These are phyloP conservation scores for Nannochloris sp. DNA, from an alignment of 139 green algal species.

Conservation along the genomic window DNA sequence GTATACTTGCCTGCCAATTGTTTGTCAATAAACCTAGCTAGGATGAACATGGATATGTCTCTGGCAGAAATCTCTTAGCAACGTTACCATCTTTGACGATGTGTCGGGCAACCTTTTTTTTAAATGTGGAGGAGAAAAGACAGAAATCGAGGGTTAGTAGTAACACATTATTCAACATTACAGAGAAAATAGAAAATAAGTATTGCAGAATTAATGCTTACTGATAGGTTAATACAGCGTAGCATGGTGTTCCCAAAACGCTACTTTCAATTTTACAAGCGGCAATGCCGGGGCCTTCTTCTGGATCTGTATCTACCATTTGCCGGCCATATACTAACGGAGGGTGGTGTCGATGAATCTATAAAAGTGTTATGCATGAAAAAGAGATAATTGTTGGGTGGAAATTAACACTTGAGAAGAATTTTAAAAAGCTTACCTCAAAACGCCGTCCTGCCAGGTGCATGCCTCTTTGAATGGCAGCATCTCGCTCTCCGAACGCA, in stretches of 20 bases:
- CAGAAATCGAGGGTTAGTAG: not conserved
- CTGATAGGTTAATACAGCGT: constrained; percentile 54
- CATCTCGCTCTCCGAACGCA: constrained; percentile 16
- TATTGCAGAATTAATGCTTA: constrained; percentile 19
- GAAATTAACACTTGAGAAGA: not conserved
- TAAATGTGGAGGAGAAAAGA: not conserved
- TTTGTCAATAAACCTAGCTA: too few relatives aligned
- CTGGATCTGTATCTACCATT: constrained; percentile 39
- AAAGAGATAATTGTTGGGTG: not conserved
- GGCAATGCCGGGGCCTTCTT: constrained; percentile 47
- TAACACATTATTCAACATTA: not conserved
- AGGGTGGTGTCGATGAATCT: constrained; percentile 66
- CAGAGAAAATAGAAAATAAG: not conserved
- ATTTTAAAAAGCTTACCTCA: constrained; percentile 17
- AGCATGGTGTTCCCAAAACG: constrained; percentile 21
- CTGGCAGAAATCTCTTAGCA: constrained; percentile 47
- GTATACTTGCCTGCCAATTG: too few relatives aligned
- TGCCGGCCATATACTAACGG: constrained; percentile 64
- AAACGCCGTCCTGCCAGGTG: constrained; percentile 23
- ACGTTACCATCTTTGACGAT: constrained; percentile 51
- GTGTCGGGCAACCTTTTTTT: constrained; percentile 68
- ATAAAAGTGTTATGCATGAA: not conserved
- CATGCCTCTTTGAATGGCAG: constrained; percentile 24
- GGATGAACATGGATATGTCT: constrained; percentile 20
- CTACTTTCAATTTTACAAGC: constrained; percentile 39